Percentiles rank a stretch among this genome's conserved stretches.
Conservation (phyloP, 2,329 filamentous ascomycete genomes). For the Drechslerella dactyloides region DNA sequence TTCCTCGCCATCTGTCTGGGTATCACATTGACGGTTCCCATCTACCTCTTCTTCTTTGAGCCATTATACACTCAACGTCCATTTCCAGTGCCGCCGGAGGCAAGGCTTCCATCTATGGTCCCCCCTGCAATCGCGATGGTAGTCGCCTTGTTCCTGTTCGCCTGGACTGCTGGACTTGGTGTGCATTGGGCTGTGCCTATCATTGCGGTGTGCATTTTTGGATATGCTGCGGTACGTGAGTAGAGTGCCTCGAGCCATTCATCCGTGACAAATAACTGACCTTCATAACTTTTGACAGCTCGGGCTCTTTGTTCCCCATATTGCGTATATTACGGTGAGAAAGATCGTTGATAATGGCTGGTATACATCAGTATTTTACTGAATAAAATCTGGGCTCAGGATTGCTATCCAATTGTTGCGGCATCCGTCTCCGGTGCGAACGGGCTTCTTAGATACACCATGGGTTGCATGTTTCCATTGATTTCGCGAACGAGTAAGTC, state of each 20-base stretch:
- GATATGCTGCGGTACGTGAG: constrained; percentile 28
- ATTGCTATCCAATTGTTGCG: constrained; percentile 14
- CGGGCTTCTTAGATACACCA: constrained; percentile 12
- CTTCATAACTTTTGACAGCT: constrained; percentile 6
- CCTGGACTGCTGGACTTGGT: constrained; percentile 28
- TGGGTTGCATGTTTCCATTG: constrained; percentile 23
- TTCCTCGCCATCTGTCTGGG: constrained; percentile 20
- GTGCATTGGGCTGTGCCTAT: constrained; percentile 11
- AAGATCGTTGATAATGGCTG: too few species aligned
- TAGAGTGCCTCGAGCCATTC: not conserved
- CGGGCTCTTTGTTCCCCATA: constrained; percentile 16
- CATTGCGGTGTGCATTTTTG: constrained; percentile 20
- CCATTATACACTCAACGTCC: constrained; percentile 5
- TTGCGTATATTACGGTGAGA: constrained; percentile 21
- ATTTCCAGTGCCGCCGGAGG: constrained; percentile 10
- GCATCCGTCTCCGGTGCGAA: constrained; percentile 15
- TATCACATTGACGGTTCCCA: constrained; percentile 9
- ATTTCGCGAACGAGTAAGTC: constrained; percentile 16
- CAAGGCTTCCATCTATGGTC: constrained; percentile 22
- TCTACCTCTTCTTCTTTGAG: constrained; percentile 23
- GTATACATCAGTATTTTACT: not conserved
- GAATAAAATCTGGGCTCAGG: not conserved
- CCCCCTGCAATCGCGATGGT: constrained; percentile 14
- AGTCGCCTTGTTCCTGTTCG: constrained; percentile 18
- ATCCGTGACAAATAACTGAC: not conserved